phyloP scores from a whole-genome alignment of 164 flowering plant genomes.

The Aristolochia californica region DNA sequence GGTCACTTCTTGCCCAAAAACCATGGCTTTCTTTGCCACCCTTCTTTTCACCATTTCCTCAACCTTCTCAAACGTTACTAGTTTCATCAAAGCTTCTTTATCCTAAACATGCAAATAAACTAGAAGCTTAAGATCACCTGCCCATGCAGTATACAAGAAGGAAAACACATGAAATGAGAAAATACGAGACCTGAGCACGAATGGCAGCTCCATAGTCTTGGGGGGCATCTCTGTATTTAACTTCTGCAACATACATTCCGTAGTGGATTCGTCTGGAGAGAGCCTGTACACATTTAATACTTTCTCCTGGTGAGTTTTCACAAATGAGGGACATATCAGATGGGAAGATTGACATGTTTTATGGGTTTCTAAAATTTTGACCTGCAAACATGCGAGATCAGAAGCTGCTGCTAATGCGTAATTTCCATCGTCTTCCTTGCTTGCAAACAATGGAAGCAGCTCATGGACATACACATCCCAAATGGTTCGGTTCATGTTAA shows the following conservation, averaged over 20 bases:
- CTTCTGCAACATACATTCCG: slow-evolving; percentile 91
- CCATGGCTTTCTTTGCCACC: slow-evolving; percentile 67
- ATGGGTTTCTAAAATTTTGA: slow-evolving; percentile 3
- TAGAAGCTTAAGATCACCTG: not conserved
- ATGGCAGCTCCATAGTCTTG: slow-evolving; percentile 60
- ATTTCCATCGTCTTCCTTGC: slow-evolving; percentile 72
- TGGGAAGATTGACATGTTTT: not conserved
- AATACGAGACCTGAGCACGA: slow-evolving; percentile 42
- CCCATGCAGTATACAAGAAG: not conserved
- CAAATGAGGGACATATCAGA: not conserved
- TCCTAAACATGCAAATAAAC: slow-evolving; percentile 33
- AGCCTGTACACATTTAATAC: slow-evolving; percentile 41
- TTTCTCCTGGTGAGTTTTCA: not conserved
- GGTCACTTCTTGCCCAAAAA: slow-evolving; percentile 67
- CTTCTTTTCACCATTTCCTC: slow-evolving; percentile 67
- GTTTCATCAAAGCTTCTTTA: slow-evolving; percentile 55
- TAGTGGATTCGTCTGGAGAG: slow-evolving; percentile 82
- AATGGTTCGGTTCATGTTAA: slow-evolving; percentile 55
- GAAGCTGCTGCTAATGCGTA: slow-evolving; percentile 48
- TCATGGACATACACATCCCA: slow-evolving; percentile 52
- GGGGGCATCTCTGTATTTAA: slow-evolving; percentile 65
- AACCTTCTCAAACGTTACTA: slow-evolving; percentile 52
- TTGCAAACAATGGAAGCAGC: slow-evolving; percentile 48
- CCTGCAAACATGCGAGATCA: slow-evolving; percentile 80
- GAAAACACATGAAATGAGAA: too few relatives aligned